A percentile compares a stretch with the other conserved stretches of the same genome.
phyloP scores from a whole-genome alignment of 768 basidiomycete species.

The Lentinula sp. region DNA sequence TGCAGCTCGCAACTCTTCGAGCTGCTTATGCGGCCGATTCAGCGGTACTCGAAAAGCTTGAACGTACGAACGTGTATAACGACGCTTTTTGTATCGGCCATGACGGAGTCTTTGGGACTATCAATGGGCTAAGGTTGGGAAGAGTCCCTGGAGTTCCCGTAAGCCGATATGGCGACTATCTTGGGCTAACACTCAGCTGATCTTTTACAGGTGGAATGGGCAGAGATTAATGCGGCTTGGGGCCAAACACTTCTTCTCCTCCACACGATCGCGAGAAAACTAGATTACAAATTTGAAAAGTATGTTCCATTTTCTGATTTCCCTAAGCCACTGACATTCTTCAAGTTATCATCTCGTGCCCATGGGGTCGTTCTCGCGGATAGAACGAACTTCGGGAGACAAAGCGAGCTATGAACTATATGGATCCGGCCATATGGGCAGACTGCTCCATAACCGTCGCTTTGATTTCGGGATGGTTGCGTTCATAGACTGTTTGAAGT shows the following conservation, averaged over 20 bases:
- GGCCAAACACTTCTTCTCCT: constrained; percentile 90
- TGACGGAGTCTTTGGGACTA: constrained; percentile 95
- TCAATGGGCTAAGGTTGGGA: constrained; percentile 90
- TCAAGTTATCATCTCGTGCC: constrained; percentile 84
- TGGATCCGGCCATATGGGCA: constrained; percentile 86
- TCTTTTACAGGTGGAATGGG: constrained; percentile 79
- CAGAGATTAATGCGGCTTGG: constrained; percentile 99
- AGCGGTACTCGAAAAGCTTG: constrained; percentile 73
- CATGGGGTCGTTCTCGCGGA: constrained; percentile 91
- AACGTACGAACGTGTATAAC: constrained; percentile 91
- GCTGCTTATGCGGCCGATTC: constrained; percentile 77
- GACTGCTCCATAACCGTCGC: constrained; percentile 87
- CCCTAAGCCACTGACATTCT: constrained; percentile 4
- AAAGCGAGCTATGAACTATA: constrained; percentile 88
- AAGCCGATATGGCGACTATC: constrained; percentile 18
- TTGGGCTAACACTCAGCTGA: constrained; percentile 10
- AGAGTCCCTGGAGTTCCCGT: constrained; percentile 82
- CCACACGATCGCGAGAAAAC: constrained; percentile 87
- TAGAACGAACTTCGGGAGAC: constrained; percentile 78
- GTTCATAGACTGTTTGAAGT: constrained; percentile 90
- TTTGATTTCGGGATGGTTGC: constrained; percentile 97
- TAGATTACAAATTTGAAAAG: constrained; percentile 86
- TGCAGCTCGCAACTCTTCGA: constrained; percentile 65
- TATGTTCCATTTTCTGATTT: constrained; percentile 21
- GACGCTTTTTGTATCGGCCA: constrained; percentile 95